Evolutionary conservation across 805 yeast species (phyloP), one percentile per base, ranked within the genome.

Genomic region (Ogataea philodendri): DNA sequence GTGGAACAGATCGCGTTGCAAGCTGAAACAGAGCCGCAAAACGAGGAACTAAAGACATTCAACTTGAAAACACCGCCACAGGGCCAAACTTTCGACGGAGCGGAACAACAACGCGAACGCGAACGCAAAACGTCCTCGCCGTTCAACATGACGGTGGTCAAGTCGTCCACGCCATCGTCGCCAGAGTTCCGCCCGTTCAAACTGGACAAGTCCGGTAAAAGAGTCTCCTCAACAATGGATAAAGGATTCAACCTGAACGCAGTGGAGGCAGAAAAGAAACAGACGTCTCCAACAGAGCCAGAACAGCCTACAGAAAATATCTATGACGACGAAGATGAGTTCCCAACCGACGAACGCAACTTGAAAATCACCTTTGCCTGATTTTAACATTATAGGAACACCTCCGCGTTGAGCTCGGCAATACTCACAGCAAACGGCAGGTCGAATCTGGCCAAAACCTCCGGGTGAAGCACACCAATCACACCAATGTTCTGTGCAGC

Each of bases 401-500:
- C 83, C 67, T 88, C 93, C 35, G 93, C 79, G 57, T 90, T 83
- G 44, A 93, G 72, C 69, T 93, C 99, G 42, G 89, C 90, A 39
- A 82, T 73, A 20, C 96, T 83, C 39, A 89, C 95, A 51, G 96
- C 96, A 54, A 81, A 86, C 35, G 97, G 96, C 45, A 93, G 76
- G 48, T 88, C 97, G 57, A 89, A 93, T 55, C 74, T 68, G 44
- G 73, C 73, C 72, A 90, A 72, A 35, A 93, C 98, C 57, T 82
- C 87, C 22, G 99, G 99, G 62, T 93, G 99, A 52, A 93, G 71
- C 41, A 88, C 96, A 63, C 99, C 99, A 49, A 93, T 70, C 30
- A 78, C 67, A 48, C 99, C 99, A 53, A 89, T 72, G 38, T 66
- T 72, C 51, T 70, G 61, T 10, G 72, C 74, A 25, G 72, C 67